Percentiles rank a stretch among this genome's conserved stretches.
These are phyloP conservation scores for Cylindrodendrum hubeiense DNA, from an alignment of 2,329 filamentous ascomycete species.

Conservation along the genomic window DNA sequence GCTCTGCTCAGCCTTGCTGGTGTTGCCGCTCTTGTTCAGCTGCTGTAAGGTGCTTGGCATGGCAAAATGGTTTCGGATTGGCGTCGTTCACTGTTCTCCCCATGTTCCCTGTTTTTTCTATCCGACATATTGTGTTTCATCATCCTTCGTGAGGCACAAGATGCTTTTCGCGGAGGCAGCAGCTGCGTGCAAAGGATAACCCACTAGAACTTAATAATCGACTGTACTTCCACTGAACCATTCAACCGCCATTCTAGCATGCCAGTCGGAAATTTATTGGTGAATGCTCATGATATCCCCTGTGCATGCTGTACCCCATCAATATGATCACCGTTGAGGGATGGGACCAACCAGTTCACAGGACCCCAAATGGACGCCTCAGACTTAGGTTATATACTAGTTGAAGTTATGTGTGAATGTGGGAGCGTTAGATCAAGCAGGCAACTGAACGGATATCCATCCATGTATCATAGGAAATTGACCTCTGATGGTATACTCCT, in stretches of 20 bases:
- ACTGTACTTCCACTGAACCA: conserved; percentile 50
- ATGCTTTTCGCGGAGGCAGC: conserved; percentile 42
- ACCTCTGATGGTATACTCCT: no score
- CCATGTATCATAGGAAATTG: no score
- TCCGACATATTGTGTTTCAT: conserved; percentile 51
- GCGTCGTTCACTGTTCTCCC: conserved; percentile 52
- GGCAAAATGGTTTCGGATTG: conserved; percentile 48
- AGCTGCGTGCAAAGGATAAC: conserved; percentile 47
- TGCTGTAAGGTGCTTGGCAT: conserved; percentile 59
- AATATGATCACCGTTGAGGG: no score
- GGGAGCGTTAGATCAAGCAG: no score
- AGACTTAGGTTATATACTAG: no score
- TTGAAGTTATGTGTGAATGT: no score
- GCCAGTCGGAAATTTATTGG: neutral
- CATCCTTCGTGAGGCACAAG: conserved; percentile 45
- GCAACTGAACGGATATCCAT: no score
- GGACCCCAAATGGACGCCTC: no score
- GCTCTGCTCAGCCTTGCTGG: conserved; percentile 61
- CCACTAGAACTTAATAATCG: conserved; percentile 60
- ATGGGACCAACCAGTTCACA: no score
- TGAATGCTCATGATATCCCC: no score
- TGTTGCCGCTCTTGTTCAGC: conserved; percentile 61
- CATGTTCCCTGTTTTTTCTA: conserved; percentile 51
- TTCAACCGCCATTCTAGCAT: neutral
- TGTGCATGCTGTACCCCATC: no score